Base-by-base conservation (phyloP, 2,329 filamentous ascomycete species). In the Aspergillus arachidicola region DNA sequence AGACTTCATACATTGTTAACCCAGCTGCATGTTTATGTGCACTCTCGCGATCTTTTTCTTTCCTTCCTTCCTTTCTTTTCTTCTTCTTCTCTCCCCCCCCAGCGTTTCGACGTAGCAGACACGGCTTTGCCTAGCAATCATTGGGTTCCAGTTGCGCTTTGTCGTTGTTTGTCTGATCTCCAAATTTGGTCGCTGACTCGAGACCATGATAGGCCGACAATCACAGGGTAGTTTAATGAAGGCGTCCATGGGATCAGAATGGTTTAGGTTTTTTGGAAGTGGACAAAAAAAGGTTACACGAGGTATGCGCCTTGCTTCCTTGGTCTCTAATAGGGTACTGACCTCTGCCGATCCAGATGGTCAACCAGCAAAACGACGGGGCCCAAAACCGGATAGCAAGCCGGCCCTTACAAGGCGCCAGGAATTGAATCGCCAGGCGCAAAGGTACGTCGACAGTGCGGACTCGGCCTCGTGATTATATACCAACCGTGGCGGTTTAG, bases 311-410 rank as follows among this genome's bases (percentile, higher is more conserved):
- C n/a, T 38, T 26, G 43, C 30, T 41, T 2, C 32, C 14, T 46
- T 1, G 30, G 34, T 26, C 16, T 59, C 50, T 48, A 28, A 53
- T 67, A 36, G 23, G 38, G 32, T 51, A 61, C 60, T 64, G 67
- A 76, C 60, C 75, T 69, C 23, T 34, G 48, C 46, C 36, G 26
- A 46, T 63, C 62, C 72, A 90, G 94, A 97, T 82, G 94, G 93
- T 53, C 90, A 95, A 73, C 85, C 91, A 10, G 88, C 92, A 3
- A 99, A 98, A 81, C 88, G 92, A 69, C 88, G 95, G 78, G 95
- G 95, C 1, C 95, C 95, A 0, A 98, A 98, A 77, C 95, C 95
- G 23, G 95, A 98, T 77, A 96, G 91, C 82, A 97, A 96, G 76
- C 95, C 95, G 21, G 94, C 95, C 51, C 81, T 97, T 72, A 98